Conservation (phyloP, 1,139 yeast species). For the Pichia sp. region DNA sequence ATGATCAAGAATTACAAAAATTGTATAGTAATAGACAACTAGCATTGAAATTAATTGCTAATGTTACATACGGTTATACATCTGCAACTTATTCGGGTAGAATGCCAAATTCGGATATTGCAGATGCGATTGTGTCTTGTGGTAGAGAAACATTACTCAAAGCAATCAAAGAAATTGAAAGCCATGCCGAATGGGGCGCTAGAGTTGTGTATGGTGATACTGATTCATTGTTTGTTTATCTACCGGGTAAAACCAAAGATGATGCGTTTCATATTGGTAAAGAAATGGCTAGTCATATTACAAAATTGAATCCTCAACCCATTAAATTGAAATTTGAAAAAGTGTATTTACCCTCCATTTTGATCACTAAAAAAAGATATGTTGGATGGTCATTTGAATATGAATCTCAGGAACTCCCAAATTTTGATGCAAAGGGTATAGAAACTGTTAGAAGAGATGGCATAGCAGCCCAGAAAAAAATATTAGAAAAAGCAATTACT, state of each 20-base stretch:
- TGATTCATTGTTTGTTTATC: slow-evolving; percentile 82
- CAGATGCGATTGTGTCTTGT: slow-evolving; percentile 88
- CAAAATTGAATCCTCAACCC: slow-evolving; percentile 73
- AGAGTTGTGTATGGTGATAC: slow-evolving; percentile 96
- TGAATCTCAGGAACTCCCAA: slow-evolving; percentile 48
- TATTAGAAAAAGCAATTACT: slow-evolving; percentile 63
- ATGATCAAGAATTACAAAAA: slow-evolving; percentile 41
- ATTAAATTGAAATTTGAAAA: slow-evolving; percentile 82
- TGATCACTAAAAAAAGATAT: slow-evolving; percentile 81
- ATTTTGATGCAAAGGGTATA: slow-evolving; percentile 92
- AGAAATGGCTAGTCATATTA: slow-evolving; percentile 57
- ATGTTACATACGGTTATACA: slow-evolving; percentile 93
- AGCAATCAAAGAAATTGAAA: slow-evolving; percentile 65
- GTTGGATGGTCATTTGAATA: slow-evolving; percentile 77
- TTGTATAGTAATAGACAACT: slow-evolving; percentile 72
- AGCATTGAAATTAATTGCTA: slow-evolving; percentile 85
- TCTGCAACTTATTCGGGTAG: slow-evolving; percentile 93
- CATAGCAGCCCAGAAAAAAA: slow-evolving; percentile 82
- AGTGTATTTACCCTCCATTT: slow-evolving; percentile 79
- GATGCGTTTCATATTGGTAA: slow-evolving; percentile 77
- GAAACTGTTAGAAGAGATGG: slow-evolving; percentile 95
- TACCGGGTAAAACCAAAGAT: slow-evolving; percentile 71
- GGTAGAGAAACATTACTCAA: slow-evolving; percentile 77
- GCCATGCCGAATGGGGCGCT: slow-evolving; percentile 63
- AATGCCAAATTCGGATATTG: slow-evolving; percentile 94